Conservation (phyloP, 148 eudicot genomes). For the Chenopodium berlandieri region DNA sequence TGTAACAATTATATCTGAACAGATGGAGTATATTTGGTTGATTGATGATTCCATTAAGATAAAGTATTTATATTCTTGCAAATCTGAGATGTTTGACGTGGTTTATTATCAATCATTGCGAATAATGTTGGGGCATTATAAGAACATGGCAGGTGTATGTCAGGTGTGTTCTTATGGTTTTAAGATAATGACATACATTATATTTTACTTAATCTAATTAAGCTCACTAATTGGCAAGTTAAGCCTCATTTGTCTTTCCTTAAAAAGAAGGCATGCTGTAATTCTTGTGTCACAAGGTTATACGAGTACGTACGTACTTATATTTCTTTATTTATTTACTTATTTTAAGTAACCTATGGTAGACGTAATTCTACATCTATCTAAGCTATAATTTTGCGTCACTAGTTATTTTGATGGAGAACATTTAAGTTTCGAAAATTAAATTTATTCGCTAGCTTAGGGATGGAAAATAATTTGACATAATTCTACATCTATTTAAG, state of each 20-base stretch:
- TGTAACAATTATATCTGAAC: neutral
- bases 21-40: neutral
- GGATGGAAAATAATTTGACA: too few species aligned
- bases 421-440: too few species aligned
- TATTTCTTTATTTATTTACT: too few species aligned
- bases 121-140: slow-evolving; percentile 20
- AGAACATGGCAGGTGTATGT: slow-evolving; percentile 21
- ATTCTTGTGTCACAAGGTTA: neutral
- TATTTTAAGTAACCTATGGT: too few species aligned
- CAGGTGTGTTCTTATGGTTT: slow-evolving; percentile 14
- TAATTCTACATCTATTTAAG: too few species aligned
- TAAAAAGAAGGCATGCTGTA: slow-evolving; percentile 11
- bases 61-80: neutral
- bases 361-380: too few species aligned
- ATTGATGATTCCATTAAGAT: neutral
- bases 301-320: neutral
- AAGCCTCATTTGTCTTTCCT: slow-evolving; percentile 23
- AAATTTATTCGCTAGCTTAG: too few species aligned
- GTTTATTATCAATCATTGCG: neutral
- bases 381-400: too few species aligned
- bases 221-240: slow-evolving; percentile 11
- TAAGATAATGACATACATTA: slow-evolving; percentile 27
- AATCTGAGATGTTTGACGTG: slow-evolving; percentile 6
- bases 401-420: too few species aligned
- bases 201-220: neutral